A percentile compares a stretch with the other conserved stretches of the same genome.
Conservation (phyloP, 116 monocot species). For the Iris pallida region DNA sequence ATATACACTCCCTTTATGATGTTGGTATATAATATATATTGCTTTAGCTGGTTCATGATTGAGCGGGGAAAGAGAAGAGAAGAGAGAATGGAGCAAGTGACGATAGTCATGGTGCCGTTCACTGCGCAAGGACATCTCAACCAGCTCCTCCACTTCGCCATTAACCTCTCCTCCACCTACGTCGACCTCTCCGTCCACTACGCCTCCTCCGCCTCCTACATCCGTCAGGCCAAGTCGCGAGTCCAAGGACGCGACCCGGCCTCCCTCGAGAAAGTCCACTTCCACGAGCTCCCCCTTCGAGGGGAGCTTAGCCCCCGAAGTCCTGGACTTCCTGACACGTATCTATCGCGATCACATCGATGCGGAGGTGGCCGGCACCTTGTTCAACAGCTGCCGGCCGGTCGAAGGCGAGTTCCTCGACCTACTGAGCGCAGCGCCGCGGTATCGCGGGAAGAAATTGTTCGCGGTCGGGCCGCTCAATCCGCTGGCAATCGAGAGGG, state of each 20-base stretch:
- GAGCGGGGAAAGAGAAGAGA: too few relatives aligned
- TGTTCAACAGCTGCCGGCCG: constrained; percentile 21
- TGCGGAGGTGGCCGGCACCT: background rate
- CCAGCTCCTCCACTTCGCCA: constrained; percentile 64
- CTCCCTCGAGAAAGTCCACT: background rate
- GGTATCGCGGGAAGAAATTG: constrained; percentile 2
- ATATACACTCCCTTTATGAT: too few relatives aligned
- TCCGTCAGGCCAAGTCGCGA: constrained; percentile 27
- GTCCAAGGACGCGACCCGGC: constrained; percentile 13
- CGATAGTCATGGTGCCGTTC: constrained; percentile 53
- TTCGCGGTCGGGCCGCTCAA: constrained; percentile 34
- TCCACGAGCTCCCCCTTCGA: constrained; percentile 9
- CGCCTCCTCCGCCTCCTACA: constrained; percentile 31
- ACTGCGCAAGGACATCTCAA: constrained; percentile 74
- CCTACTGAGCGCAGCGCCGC: background rate
- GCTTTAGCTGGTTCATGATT: too few relatives aligned
- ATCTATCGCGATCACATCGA: too few relatives aligned
- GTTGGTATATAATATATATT: too few relatives aligned
- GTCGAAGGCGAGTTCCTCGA: constrained; percentile 29
- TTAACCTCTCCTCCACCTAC: constrained; percentile 25
- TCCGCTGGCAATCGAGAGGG: too few relatives aligned
- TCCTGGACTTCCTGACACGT: background rate
- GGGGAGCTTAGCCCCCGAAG: background rate
- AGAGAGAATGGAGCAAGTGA: too few relatives aligned
- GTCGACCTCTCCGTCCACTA: too few relatives aligned